Evolutionary conservation across 2,329 filamentous ascomycete species (phyloP).

Genomic region (Monosporascus sp.): DNA sequence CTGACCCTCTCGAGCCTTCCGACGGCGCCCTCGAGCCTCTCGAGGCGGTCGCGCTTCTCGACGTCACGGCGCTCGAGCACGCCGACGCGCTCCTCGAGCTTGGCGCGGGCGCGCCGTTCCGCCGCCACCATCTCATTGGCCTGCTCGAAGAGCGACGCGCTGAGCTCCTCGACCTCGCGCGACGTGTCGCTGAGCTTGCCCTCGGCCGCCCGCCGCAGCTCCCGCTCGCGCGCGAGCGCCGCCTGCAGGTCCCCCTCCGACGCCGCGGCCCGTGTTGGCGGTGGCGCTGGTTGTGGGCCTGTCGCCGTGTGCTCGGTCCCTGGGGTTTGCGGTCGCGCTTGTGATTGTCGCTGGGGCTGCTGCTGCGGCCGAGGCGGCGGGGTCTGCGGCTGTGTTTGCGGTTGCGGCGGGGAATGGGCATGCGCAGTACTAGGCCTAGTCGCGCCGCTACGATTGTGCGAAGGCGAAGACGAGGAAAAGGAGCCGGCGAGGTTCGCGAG

Average conservation of each 20-base stretch:
- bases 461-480: slow-evolving; percentile 26
- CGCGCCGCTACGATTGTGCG: slow-evolving; percentile 14
- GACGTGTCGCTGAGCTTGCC: slow-evolving; percentile 60
- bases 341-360: slow-evolving; percentile 1
- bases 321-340: too few relatives aligned
- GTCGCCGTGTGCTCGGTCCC: too few relatives aligned
- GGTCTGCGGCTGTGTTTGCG: background rate
- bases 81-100: slow-evolving; percentile 64
- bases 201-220: slow-evolving; percentile 64
- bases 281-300: slow-evolving; percentile 12
- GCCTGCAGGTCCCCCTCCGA: slow-evolving; percentile 50
- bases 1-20: slow-evolving; percentile 66
- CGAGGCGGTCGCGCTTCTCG: slow-evolving; percentile 65
- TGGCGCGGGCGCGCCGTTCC: slow-evolving; percentile 65
- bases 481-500: slow-evolving; percentile 13
- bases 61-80: slow-evolving; percentile 64
- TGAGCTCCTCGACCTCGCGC: slow-evolving; percentile 73
- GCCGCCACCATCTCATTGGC: slow-evolving; percentile 83
- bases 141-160: slow-evolving; percentile 69
- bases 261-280: slow-evolving; percentile 12
- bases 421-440: slow-evolving; percentile 1
- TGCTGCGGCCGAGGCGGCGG: slow-evolving; percentile 12
- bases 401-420: too few relatives aligned
- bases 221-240: slow-evolving; percentile 61
- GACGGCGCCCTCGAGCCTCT: slow-evolving; percentile 66